Conservation (phyloP, 2,329 filamentous ascomycete genomes). For the Bretziella fagacearum region DNA sequence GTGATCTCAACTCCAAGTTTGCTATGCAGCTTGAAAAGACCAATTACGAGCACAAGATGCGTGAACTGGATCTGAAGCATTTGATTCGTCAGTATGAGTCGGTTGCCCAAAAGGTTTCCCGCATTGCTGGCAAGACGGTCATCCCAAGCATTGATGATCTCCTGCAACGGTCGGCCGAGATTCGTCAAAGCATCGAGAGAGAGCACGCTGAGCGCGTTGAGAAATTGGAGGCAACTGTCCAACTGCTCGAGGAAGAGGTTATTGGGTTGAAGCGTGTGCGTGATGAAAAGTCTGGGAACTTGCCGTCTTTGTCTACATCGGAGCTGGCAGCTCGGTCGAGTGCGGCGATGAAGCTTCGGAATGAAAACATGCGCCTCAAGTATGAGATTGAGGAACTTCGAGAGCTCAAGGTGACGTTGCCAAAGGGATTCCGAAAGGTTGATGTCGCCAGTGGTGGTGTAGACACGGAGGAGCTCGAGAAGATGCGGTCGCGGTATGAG, state of each 20-base stretch:
- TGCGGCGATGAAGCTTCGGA: conserved; percentile 2
- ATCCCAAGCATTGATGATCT: not conserved
- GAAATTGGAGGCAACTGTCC: not conserved
- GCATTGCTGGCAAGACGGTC: not conserved
- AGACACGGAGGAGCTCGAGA: not conserved
- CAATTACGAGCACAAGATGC: not conserved
- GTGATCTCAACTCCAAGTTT: not conserved
- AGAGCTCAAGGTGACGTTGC: not conserved
- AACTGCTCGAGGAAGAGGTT: conserved; percentile 1
- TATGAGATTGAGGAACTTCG: conserved; percentile 2
- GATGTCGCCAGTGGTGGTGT: not conserved
- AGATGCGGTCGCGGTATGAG: not conserved
- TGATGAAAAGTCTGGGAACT: not conserved
- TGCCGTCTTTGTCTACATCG: not conserved
- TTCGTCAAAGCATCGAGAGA: not conserved
- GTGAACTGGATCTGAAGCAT: not conserved
- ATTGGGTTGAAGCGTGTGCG: not conserved
- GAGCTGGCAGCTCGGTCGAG: not conserved
- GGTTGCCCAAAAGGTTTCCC: not conserved
- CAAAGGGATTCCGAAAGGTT: not conserved
- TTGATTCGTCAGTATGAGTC: not conserved
- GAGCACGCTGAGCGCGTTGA: not conserved
- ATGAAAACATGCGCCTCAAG: not conserved
- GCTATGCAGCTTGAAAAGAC: not conserved
- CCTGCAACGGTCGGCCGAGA: not conserved